A percentile compares a stretch with the other conserved stretches of the same genome.
phyloP scores from a whole-genome alignment of 2,329 filamentous ascomycete genomes.

The Sodiomyces alkalinus region DNA sequence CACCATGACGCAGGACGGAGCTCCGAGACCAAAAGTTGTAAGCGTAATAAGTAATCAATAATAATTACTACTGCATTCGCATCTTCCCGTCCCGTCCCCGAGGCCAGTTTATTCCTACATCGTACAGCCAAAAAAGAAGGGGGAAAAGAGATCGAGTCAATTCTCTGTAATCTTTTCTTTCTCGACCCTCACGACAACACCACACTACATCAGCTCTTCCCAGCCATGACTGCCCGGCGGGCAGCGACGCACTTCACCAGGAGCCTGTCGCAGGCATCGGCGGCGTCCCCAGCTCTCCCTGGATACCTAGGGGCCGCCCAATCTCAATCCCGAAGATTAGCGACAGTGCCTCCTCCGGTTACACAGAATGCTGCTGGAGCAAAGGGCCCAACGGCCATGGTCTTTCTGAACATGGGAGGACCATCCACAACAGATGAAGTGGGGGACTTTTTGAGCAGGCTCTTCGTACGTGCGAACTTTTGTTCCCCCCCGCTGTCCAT shows the following conservation, averaged over 20 bases:
- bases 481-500: conserved; percentile 3
- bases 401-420: conserved; percentile 98
- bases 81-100: too few relatives aligned
- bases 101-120: too few relatives aligned
- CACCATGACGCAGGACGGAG: too few relatives aligned
- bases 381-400: conserved; percentile 87
- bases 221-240: conserved; percentile 24
- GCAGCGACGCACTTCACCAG: conserved; percentile 21
- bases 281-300: conserved; percentile 10
- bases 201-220: conserved; percentile 2
- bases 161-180: too few relatives aligned
- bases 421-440: conserved; percentile 83
- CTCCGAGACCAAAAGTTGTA: too few relatives aligned
- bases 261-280: conserved; percentile 9
- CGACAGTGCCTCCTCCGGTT: conserved; percentile 62
- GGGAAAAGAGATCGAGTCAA: too few relatives aligned
- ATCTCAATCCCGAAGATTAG: conserved; percentile 31
- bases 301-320: conserved; percentile 15
- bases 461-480: conserved; percentile 55
- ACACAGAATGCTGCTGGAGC: conserved; percentile 58
- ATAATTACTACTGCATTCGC: too few relatives aligned
- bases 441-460: conserved; percentile 70
- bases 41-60: too few relatives aligned
- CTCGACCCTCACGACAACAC: too few relatives aligned
- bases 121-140: too few relatives aligned